Evolutionary conservation across 2,329 filamentous ascomycete genomes (phyloP).

Genomic region (Colletotrichum sp.): DNA sequence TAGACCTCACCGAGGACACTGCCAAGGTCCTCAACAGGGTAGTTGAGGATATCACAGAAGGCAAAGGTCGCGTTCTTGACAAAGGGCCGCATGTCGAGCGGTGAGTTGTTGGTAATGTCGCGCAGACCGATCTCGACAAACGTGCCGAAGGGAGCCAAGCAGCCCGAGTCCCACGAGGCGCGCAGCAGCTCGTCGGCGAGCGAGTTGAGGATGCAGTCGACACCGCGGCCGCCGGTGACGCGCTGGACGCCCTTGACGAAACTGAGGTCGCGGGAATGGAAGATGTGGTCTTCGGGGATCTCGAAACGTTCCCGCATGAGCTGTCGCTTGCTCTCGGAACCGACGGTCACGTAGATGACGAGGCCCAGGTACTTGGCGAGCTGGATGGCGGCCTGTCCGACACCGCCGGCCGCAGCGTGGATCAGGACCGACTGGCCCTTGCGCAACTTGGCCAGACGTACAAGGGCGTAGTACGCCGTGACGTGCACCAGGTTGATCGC

Average conservation of each 20-base stretch:
- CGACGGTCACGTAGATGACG: conserved; percentile 37
- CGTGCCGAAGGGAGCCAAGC: conserved; percentile 41
- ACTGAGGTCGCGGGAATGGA: conserved; percentile 29
- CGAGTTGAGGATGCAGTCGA: conserved; percentile 39
- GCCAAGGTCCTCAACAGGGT: conserved; percentile 24
- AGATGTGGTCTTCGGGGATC: conserved; percentile 33
- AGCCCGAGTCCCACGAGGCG: conserved; percentile 37
- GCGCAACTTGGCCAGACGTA: conserved; percentile 31
- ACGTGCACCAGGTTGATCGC: conserved; percentile 26
- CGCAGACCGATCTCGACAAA: conserved; percentile 48
- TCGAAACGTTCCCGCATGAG: conserved; percentile 25
- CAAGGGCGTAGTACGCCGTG: conserved; percentile 37
- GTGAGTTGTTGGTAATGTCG: conserved; percentile 40
- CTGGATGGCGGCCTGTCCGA: conserved; percentile 30
- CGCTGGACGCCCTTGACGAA: conserved; percentile 31
- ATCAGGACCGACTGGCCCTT: conserved; percentile 29
- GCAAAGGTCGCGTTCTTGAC: conserved; percentile 36
- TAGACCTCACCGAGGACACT: conserved; percentile 11
- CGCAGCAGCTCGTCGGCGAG: conserved; percentile 39
- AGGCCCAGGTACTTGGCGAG: conserved; percentile 32
- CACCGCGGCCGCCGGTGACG: conserved; percentile 27
- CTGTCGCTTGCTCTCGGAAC: conserved; percentile 31
- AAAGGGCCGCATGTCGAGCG: conserved; percentile 50
- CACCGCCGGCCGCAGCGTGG: conserved; percentile 30
- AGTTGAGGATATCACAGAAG: conserved; percentile 33